Evolutionary conservation across 2,329 filamentous ascomycete genomes (phyloP), one percentile per base, ranked within the genome.

Genomic region (Fonsecaea pedrosoi): DNA sequence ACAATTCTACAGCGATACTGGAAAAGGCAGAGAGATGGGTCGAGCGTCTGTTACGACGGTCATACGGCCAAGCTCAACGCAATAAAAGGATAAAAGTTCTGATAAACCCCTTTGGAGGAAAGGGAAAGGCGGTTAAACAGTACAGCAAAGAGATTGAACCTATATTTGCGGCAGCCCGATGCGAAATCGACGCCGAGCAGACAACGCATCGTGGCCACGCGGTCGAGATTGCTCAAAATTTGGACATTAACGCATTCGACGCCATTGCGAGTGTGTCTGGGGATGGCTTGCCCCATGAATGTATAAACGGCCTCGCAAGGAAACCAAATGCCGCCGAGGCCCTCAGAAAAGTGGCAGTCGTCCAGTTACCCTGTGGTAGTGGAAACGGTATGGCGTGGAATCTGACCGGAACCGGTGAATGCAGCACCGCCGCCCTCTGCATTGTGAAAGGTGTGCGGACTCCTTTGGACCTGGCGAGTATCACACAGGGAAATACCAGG

Each of bases 351-450:
- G 81, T 98, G 13, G 92, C 95, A 0, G 88, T 99, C 1, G 90
- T 89, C 25, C 92, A 97, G 75, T 84, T 99, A 40, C 95, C 95
- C 1, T 96, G 94, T 75, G 95, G 95, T 13, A 95, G 92, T 58
- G 95, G 95, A 5, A 99, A 99, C 77, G 95, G 92, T 25, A 91
- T 98, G 88, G 91, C 92, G 69, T 89, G 90, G 81, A 98, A 97
- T 77, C 81, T 96, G 55, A 92, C 92, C 71, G 95, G 94, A 4
- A 94, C 93, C 0, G 86, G 90, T 70, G 88, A 86, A 70, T 86
- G 91, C 8, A 91, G 88, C 67, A 78, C 92, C 54, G 92, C 94
- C 0, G 92, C 94, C 0, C 81, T 98, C 68, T 89, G 88, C 30
- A 89, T 97, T 55, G 87, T 97, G 74, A 99, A 99, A 78, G 94